Base-by-base conservation (phyloP, 371 early-diverging fungal genomes). In the Polyrhizophydium stewartii region DNA sequence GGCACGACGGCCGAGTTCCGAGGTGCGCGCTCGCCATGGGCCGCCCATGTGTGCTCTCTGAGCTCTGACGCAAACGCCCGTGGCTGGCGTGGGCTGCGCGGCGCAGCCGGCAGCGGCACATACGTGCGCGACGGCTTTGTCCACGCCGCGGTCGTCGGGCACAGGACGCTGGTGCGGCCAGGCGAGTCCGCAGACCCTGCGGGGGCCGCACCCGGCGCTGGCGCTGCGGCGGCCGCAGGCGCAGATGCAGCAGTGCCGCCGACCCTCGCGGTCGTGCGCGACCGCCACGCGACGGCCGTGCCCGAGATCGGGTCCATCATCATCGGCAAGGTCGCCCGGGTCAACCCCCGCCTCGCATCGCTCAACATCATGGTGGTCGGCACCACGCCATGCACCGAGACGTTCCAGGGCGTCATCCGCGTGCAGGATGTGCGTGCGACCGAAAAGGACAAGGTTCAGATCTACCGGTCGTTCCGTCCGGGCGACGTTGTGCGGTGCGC, bases 401-500 rank as follows among this genome's bases (percentile, higher is more conserved):
- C 91, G 63, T 97, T 94, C 64, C 83, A 87, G 73, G 98, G 97
- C n/a, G 80, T 90, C 47, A 89, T 97, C 45, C 78, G 92, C 30
- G 78, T 82, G 16, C 95, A 96, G 78, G 96, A 97, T 71, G 91
- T 97, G 1, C 76, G 98, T 19, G 92, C 93, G 30, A 91, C 94
- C 0, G 96, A 97, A 63, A 90, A 88, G 66, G 97, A 97, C 68
- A 89, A 90, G 63, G 92, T 96, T 47, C 89, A 92, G 69, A 92
- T 97, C 64, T 86, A 88, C 75, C 78, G 85, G 43, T 91, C 89
- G 28, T 97, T 93, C 75, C 75, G 94, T 53, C 98, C 97, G 1
- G 97, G 96, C n/a, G 98, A 97, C 66, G 88, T 97, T 63, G 77
- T 81, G n/a, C 58, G 62, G 63, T 68, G 19, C 13, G 63, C 35